phyloP scores from a whole-genome alignment of 345 rosid species.

The Brassica incana region DNA sequence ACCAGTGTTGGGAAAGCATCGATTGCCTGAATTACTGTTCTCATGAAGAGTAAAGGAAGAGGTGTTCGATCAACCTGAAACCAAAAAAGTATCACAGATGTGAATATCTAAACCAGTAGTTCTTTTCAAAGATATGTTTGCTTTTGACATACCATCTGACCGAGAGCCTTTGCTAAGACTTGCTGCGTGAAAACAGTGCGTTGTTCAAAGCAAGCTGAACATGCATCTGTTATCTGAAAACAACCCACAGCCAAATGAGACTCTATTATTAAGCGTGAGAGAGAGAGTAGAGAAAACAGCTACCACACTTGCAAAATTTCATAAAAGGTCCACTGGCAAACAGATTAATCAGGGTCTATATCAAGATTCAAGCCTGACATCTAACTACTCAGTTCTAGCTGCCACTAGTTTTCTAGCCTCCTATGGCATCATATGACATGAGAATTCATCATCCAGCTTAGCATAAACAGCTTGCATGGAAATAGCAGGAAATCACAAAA shows the following conservation, averaged over 20 bases:
- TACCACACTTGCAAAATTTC: too few species aligned
- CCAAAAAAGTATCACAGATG: conserved; percentile 25
- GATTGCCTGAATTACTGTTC: conserved; percentile 94
- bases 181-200: conserved; percentile 95
- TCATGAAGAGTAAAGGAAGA: conserved; percentile 91
- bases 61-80: conserved; percentile 91
- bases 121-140: conserved; percentile 2
- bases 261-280: not conserved
- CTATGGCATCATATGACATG: not conserved
- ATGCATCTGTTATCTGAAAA: conserved; percentile 86
- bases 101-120: conserved; percentile 16
- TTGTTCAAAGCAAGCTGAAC: conserved; percentile 96
- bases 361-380: too few species aligned
- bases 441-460: not conserved
- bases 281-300: not conserved
- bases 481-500: conserved; percentile 9
- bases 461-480: not conserved
- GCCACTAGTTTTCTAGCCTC: conserved; percentile 6
- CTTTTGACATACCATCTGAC: conserved; percentile 73
- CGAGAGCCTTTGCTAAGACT: conserved; percentile 92
- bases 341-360: too few species aligned
- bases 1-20: conserved; percentile 98
- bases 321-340: too few species aligned
- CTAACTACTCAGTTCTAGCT: not conserved
- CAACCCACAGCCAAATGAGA: conserved; percentile 15